phyloP scores from a whole-genome alignment of 1,284 basidiomycete genomes.

The Sutorius eximius region DNA sequence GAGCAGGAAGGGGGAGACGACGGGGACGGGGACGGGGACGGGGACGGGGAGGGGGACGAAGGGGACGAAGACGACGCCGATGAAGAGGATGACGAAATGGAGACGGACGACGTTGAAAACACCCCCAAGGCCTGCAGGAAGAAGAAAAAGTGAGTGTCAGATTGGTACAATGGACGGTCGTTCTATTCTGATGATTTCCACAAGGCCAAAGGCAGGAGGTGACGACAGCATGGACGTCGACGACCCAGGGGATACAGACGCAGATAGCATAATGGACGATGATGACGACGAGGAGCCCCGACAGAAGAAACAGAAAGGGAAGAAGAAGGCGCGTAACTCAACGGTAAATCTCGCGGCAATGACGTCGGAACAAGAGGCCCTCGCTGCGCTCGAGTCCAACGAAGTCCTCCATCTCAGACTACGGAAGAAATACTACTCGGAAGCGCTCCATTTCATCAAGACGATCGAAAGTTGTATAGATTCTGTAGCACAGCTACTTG shows the following conservation, averaged over 20 bases:
- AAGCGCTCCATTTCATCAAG: constrained; percentile 85
- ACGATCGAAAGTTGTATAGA: constrained; percentile 81
- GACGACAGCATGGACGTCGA: constrained; percentile 58
- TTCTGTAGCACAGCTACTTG: constrained; percentile 75
- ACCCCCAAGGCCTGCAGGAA: constrained; percentile 35
- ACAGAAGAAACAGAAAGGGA: constrained; percentile 40
- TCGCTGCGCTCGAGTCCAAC: constrained; percentile 63
- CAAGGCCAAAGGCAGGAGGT: constrained; percentile 28
- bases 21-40: constrained; percentile 37
- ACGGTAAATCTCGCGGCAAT: constrained; percentile 65
- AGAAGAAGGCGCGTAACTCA: constrained; percentile 64
- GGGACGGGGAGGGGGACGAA: constrained; percentile 36
- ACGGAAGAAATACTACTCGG: constrained; percentile 84
- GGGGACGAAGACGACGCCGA: constrained; percentile 38
- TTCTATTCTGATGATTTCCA: constrained; percentile 5
- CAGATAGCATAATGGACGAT: constrained; percentile 37
- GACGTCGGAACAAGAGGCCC: constrained; percentile 64
- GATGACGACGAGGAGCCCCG: constrained; percentile 30
- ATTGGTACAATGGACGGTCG: not conserved
- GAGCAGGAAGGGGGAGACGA: constrained; percentile 43
- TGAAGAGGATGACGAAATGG: constrained; percentile 36
- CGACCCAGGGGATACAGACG: constrained; percentile 42
- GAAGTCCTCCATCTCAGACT: constrained; percentile 74
- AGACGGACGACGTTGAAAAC: constrained; percentile 30
- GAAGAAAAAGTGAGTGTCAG: constrained; percentile 21